These are phyloP conservation scores for Trichocladium antarcticum DNA, from an alignment of 495 filamentous ascomycete genomes.

Conservation along the genomic window DNA sequence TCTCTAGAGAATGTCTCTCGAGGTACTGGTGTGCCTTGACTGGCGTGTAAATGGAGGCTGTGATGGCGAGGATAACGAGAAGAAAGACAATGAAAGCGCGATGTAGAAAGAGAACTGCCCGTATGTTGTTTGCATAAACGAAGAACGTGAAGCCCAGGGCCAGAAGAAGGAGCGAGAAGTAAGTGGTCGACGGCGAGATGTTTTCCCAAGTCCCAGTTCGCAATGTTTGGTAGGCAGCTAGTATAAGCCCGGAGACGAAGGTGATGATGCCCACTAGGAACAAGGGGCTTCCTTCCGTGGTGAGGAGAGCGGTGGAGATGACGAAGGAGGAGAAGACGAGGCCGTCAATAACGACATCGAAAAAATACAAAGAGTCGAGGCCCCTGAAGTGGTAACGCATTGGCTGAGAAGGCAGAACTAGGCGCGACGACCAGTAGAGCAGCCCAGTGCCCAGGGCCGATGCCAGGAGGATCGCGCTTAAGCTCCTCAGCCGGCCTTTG, in stretches of 20 bases:
- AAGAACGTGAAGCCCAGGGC: constrained; percentile 32
- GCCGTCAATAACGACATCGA: constrained; percentile 32
- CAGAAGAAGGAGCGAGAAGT: constrained; percentile 22
- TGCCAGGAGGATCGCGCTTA: constrained; percentile 28
- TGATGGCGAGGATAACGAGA: constrained; percentile 21
- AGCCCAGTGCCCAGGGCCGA: constrained; percentile 15
- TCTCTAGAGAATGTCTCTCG: constrained; percentile 39
- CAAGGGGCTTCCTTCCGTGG: constrained; percentile 30
- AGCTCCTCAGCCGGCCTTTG: constrained; percentile 29
- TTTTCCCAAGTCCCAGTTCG: constrained; percentile 33
- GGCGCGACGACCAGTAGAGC: constrained; percentile 8
- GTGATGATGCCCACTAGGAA: constrained; percentile 30
- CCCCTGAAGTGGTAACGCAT: constrained; percentile 20
- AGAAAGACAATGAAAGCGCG: constrained; percentile 29
- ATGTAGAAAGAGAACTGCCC: constrained; percentile 30
- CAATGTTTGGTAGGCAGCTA: constrained; percentile 18
- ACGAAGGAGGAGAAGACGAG: constrained; percentile 29
- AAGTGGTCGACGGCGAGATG: constrained; percentile 18
- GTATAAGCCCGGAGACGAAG: constrained; percentile 26
- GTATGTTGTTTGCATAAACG: constrained; percentile 31
- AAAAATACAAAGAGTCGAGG: constrained; percentile 27
- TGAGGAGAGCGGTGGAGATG: constrained; percentile 30
- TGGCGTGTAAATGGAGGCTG: constrained; percentile 24
- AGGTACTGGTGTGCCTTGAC: constrained; percentile 10
- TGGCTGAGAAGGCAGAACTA: constrained; percentile 2